Evolutionary conservation across 768 basidiomycete genomes (phyloP).

Genomic region (Lactarius psammicola): DNA sequence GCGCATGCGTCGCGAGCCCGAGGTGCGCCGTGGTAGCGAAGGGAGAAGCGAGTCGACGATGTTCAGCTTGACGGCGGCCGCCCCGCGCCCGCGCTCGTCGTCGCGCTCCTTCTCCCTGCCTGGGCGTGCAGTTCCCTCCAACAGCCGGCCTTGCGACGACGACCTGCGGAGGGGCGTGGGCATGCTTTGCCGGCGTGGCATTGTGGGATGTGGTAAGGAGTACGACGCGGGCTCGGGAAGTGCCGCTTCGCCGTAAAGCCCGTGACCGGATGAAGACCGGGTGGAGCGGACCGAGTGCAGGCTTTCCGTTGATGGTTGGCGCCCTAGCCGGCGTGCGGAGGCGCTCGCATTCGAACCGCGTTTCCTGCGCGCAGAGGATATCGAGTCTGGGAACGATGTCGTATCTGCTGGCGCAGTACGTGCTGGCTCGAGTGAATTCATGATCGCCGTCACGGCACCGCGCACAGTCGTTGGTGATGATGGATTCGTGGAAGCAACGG

Average conservation of each 20-base stretch:
- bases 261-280: constrained; percentile 34
- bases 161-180: constrained; percentile 38
- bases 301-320: constrained; percentile 42
- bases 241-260: constrained; percentile 31
- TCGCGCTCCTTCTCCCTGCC: constrained; percentile 18
- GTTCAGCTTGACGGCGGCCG: neutral
- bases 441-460: constrained; percentile 12
- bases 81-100: neutral
- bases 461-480: constrained; percentile 12
- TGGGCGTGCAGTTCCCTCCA: constrained; percentile 27
- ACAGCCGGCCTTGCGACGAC: constrained; percentile 32
- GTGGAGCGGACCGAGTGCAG: constrained; percentile 39
- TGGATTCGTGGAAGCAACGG: neutral
- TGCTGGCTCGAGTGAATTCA: constrained; percentile 31
- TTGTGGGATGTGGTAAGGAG: constrained; percentile 11
- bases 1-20: constrained; percentile 13
- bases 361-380: constrained; percentile 23
- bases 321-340: constrained; percentile 28
- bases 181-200: constrained; percentile 52
- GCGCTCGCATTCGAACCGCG: constrained; percentile 22
- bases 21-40: constrained; percentile 15
- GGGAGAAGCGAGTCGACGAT: constrained; percentile 16
- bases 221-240: constrained; percentile 27
- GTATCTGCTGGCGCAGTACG: constrained; percentile 12
- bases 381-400: constrained; percentile 3